A percentile compares a stretch with the other conserved stretches of the same genome.
Evolutionary conservation across 2,329 filamentous ascomycete genomes (phyloP).

Genomic region (Samsoniella hepiali): DNA sequence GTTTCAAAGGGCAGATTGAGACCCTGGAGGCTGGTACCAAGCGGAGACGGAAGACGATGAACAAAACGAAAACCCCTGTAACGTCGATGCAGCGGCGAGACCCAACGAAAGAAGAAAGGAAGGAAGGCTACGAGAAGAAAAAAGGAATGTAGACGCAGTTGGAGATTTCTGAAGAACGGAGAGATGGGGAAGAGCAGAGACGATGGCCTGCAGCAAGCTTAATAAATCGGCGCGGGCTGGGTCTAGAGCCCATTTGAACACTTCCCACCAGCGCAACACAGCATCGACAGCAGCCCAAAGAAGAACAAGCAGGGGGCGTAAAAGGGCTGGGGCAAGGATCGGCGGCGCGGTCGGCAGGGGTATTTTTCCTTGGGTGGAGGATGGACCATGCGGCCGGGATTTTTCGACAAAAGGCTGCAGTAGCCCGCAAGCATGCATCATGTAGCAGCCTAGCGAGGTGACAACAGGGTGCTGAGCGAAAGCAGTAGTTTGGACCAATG

Average conservation of each 20-base stretch:
- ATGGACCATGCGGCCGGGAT: constrained; percentile 14
- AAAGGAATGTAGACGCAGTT: background rate
- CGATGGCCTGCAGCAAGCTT: background rate
- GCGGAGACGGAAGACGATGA: constrained; percentile 8
- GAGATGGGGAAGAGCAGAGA: constrained; percentile 2
- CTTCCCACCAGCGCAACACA: background rate
- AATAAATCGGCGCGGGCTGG: background rate
- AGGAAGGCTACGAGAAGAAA: background rate
- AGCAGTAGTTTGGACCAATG: background rate
- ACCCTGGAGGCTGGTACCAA: constrained; percentile 10
- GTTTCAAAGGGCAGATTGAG: constrained; percentile 13
- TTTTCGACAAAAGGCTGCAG: constrained; percentile 10
- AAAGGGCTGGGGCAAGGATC: constrained; percentile 11
- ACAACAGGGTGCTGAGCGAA: background rate
- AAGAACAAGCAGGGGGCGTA: background rate
- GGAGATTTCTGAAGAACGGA: background rate
- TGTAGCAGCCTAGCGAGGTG: background rate
- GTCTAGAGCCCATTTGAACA: constrained; percentile 9
- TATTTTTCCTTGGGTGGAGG: constrained; percentile 6
- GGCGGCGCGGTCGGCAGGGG: constrained; percentile 4
- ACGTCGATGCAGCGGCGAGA: constrained; percentile 1
- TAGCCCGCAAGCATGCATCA: background rate
- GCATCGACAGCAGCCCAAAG: constrained; percentile 9
- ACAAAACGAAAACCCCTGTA: background rate
- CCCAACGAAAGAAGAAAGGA: background rate